Conservation (phyloP, 805 yeast genomes). For the Candida ascalaphidarum region DNA sequence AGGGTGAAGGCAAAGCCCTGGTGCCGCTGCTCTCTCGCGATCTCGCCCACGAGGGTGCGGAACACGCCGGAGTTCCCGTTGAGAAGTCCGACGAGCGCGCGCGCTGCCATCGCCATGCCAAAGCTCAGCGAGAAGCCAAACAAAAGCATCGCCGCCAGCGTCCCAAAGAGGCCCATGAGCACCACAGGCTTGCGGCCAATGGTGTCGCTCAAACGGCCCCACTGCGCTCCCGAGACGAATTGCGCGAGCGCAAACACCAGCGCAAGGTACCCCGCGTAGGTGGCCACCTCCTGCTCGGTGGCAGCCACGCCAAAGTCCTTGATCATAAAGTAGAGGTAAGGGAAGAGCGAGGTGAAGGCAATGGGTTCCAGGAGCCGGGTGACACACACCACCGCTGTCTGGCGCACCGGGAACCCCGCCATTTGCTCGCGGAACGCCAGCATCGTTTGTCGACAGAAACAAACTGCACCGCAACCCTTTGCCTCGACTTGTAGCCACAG, state of each 20-base stretch:
- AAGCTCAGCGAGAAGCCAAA: constrained; percentile 49
- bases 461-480: no score
- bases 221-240: constrained; percentile 46
- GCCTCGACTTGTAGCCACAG: no score
- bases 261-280: constrained; percentile 54
- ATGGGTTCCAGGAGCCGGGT: constrained; percentile 56
- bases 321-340: constrained; percentile 58
- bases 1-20: constrained; percentile 58
- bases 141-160: constrained; percentile 36
- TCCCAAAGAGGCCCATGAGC: constrained; percentile 44
- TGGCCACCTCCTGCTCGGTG: constrained; percentile 44
- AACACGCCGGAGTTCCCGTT: constrained; percentile 63
- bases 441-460: no score
- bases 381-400: constrained; percentile 27
- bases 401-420: constrained; percentile 49
- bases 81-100: constrained; percentile 46
- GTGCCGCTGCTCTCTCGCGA: constrained; percentile 46
- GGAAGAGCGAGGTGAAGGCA: constrained; percentile 56
- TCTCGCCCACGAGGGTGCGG: constrained; percentile 54
- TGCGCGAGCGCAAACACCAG: constrained; percentile 56
- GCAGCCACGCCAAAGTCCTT: constrained; percentile 43
- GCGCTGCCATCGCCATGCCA: constrained; percentile 43
- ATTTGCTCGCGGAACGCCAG: constrained; percentile 39
- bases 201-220: constrained; percentile 50
- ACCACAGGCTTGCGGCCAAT: constrained; percentile 51